Conservation (phyloP, 306 rosid species). For the Begonia masoniana region DNA sequence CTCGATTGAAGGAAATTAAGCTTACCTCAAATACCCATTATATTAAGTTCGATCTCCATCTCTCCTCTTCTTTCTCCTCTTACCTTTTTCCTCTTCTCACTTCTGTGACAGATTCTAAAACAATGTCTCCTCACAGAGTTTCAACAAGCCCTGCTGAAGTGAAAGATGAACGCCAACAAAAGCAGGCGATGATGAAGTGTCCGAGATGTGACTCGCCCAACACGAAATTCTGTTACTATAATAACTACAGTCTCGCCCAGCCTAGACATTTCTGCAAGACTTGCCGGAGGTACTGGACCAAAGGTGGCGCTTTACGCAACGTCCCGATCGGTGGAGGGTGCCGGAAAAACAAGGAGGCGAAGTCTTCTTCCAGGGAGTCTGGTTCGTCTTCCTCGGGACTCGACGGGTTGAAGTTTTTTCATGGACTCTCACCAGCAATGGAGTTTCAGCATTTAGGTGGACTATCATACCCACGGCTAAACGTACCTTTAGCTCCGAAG, state of each 20-base stretch:
- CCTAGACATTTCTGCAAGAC: slow-evolving; percentile 96
- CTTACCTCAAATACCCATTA: slow-evolving; percentile 1
- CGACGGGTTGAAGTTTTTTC: slow-evolving; percentile 54
- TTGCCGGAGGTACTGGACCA: slow-evolving; percentile 92
- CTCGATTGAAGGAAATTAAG: slow-evolving; percentile 45
- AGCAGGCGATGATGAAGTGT: slow-evolving; percentile 29
- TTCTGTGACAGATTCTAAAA: too few relatives aligned
- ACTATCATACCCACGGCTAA: too few relatives aligned
- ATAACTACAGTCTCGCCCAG: slow-evolving; percentile 90
- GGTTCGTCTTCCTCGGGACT: slow-evolving; percentile 25
- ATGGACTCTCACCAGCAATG: slow-evolving; percentile 45
- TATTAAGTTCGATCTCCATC: too few relatives aligned
- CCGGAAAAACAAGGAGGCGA: slow-evolving; percentile 72
- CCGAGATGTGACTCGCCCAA: slow-evolving; percentile 86
- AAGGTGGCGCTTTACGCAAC: slow-evolving; percentile 82
- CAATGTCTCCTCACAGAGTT: background rate
- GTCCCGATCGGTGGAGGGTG: slow-evolving; percentile 94
- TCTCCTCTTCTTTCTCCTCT: too few relatives aligned
- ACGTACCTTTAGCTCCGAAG: slow-evolving; percentile 9
- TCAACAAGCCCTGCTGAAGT: slow-evolving; percentile 23
- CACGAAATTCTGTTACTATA: slow-evolving; percentile 97
- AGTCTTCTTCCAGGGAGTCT: slow-evolving; percentile 36
- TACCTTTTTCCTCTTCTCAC: too few relatives aligned
- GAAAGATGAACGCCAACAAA: slow-evolving; percentile 6
- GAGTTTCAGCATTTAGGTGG: slow-evolving; percentile 36